phyloP scores from a whole-genome alignment of 495 filamentous ascomycete species.

The Cenococcum geophilum region DNA sequence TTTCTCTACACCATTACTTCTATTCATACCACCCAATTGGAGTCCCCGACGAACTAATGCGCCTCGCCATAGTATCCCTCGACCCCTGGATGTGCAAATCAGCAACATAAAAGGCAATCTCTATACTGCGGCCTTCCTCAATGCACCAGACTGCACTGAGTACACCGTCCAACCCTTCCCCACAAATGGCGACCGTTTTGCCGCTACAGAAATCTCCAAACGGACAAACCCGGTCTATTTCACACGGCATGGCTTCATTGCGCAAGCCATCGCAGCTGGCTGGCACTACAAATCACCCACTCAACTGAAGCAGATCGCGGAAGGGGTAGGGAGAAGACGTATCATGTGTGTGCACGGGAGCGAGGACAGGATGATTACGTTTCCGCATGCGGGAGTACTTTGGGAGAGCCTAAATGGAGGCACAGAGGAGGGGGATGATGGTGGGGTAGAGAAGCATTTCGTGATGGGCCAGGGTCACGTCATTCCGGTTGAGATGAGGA shows the following conservation, averaged over 20 bases:
- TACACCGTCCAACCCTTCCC: conserved; percentile 48
- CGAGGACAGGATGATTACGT: conserved; percentile 65
- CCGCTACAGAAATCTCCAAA: conserved; percentile 68
- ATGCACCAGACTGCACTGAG: conserved; percentile 53
- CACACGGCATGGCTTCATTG: conserved; percentile 59
- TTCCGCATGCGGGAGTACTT: conserved; percentile 56
- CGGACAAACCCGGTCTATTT: conserved; percentile 50
- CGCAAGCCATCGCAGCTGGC: conserved; percentile 70
- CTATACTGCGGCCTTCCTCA: conserved; percentile 57
- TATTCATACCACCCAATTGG: too few relatives aligned
- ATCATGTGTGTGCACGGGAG: conserved; percentile 72
- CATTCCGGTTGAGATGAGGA: conserved; percentile 55
- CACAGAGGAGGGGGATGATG: conserved; percentile 40
- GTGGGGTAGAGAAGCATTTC: conserved; percentile 47
- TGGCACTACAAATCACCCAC: conserved; percentile 67
- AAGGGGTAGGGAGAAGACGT: conserved; percentile 60
- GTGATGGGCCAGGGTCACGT: conserved; percentile 66
- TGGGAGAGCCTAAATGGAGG: conserved; percentile 35
- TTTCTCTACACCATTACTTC: too few relatives aligned
- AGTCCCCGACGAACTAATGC: too few relatives aligned
- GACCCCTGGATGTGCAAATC: conserved; percentile 54
- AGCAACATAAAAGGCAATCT: conserved; percentile 50
- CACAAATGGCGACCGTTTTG: conserved; percentile 71
- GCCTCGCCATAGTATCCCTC: conserved; percentile 46
- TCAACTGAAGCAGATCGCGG: conserved; percentile 57